These are phyloP conservation scores for Penicillium canariense DNA, from an alignment of 495 filamentous ascomycete species.

Conservation along the genomic window DNA sequence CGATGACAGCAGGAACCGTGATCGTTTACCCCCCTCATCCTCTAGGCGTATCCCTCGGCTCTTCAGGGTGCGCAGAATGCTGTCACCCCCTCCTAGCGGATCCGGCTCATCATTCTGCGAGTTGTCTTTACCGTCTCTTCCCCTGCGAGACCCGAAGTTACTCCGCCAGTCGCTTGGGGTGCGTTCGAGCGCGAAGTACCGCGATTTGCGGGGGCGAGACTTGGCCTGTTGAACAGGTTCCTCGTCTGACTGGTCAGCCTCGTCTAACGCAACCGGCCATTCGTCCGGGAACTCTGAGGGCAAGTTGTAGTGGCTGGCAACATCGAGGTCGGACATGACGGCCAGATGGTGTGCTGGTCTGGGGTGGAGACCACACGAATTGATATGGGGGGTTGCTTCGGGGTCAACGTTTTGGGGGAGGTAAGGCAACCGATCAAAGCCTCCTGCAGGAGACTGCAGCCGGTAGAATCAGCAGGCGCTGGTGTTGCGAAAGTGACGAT, in stretches of 20 bases:
- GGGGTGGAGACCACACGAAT: constrained; percentile 12
- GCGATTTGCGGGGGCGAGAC: constrained; percentile 64
- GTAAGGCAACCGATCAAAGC: not conserved
- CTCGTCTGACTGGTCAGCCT: constrained; percentile 66
- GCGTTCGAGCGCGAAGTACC: constrained; percentile 80
- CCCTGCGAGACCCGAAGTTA: constrained; percentile 67
- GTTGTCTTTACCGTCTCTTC: constrained; percentile 65
- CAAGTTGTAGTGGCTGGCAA: constrained; percentile 89
- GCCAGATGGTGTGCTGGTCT: constrained; percentile 1
- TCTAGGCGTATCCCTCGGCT: constrained; percentile 76
- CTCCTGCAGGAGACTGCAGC: constrained; percentile 10
- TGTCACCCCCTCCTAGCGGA: constrained; percentile 75
- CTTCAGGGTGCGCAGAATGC: constrained; percentile 78
- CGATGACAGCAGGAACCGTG: constrained; percentile 90
- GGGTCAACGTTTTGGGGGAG: not conserved
- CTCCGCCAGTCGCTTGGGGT: constrained; percentile 64
- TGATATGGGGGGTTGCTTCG: constrained; percentile 6
- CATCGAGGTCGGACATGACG: constrained; percentile 63
- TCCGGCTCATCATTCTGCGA: constrained; percentile 90
- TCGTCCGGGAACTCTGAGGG: constrained; percentile 72
- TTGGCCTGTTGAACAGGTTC: constrained; percentile 50
- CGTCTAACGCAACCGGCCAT: constrained; percentile 82
- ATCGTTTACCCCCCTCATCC: constrained; percentile 76
- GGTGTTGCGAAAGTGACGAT: not conserved
- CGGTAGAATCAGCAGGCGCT: not conserved